phyloP scores from a whole-genome alignment of 2,329 filamentous ascomycete genomes.

The Xylogone sp. region DNA sequence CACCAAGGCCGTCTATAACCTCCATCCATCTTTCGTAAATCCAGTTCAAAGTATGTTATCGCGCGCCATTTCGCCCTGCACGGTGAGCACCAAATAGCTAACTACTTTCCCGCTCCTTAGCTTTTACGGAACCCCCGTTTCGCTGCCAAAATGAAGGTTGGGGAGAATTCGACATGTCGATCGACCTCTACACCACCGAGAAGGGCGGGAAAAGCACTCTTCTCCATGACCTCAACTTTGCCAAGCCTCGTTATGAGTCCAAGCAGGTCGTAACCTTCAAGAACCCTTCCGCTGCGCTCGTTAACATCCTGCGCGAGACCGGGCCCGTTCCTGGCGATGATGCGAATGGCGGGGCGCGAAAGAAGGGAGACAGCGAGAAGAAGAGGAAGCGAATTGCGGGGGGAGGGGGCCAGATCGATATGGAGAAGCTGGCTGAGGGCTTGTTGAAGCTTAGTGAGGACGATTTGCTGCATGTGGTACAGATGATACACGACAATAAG shows the following conservation, averaged over 20 bases:
- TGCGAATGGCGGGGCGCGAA: conserved; percentile 54
- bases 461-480: conserved; percentile 88
- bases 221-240: conserved; percentile 89
- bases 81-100: conserved; percentile 4
- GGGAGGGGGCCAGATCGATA: conserved; percentile 63
- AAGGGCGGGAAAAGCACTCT: conserved; percentile 80
- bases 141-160: conserved; percentile 90
- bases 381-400: conserved; percentile 63
- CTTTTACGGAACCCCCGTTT: conserved; percentile 82
- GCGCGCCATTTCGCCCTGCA: background rate
- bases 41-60: conserved; percentile 71
- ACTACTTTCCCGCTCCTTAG: conserved; percentile 38
- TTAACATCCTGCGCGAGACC: conserved; percentile 75
- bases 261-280: conserved; percentile 82
- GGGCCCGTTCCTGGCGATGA: conserved; percentile 80
- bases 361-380: conserved; percentile 58
- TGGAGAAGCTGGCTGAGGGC: conserved; percentile 94
- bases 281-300: conserved; percentile 84
- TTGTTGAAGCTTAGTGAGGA: conserved; percentile 88
- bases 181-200: conserved; percentile 77
- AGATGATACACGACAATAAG: conserved; percentile 98
- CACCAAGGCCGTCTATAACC: conserved; percentile 86
- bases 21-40: conserved; percentile 91
- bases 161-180: conserved; percentile 96
- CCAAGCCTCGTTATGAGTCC: conserved; percentile 74